Percentiles rank a stretch among this genome's conserved stretches.
phyloP scores from a whole-genome alignment of 2,329 filamentous ascomycete genomes.

The Pseudocercospora crystallina region DNA sequence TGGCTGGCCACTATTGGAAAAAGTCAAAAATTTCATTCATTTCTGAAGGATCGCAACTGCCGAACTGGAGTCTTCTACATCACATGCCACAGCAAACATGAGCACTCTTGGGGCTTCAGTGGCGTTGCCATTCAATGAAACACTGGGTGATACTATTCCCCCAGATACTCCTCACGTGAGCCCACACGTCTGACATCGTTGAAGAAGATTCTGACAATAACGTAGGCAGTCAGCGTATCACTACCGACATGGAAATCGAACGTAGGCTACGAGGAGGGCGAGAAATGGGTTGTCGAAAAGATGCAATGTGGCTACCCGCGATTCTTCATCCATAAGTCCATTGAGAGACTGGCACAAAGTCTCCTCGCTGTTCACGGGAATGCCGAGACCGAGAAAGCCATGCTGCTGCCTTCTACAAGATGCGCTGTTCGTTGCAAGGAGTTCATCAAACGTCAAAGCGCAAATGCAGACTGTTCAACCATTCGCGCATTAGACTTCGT shows the following conservation, averaged over 20 bases:
- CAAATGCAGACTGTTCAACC: conserved; percentile 50
- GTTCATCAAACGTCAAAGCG: conserved; percentile 66
- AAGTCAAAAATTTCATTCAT: too few relatives aligned
- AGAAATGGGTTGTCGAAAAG: conserved; percentile 78
- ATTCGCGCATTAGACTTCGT: conserved; percentile 63
- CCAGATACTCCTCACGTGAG: conserved; percentile 76
- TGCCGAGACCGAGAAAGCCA: conserved; percentile 61
- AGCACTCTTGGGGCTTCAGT: conserved; percentile 19
- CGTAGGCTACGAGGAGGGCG: conserved; percentile 89
- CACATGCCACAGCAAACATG: neutral
- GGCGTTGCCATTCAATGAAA: conserved; percentile 36
- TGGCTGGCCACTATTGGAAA: too few relatives aligned
- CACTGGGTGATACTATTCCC: conserved; percentile 68
- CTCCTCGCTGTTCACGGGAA: conserved; percentile 66
- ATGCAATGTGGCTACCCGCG: conserved; percentile 91
- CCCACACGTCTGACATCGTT: conserved; percentile 20
- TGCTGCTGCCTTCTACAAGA: conserved; percentile 75
- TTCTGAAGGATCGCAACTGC: too few relatives aligned
- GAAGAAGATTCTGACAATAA: conserved; percentile 6
- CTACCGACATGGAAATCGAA: conserved; percentile 91
- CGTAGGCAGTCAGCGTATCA: conserved; percentile 90
- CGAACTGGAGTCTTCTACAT: too few relatives aligned
- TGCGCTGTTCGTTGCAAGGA: conserved; percentile 71
- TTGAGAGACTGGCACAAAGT: conserved; percentile 69
- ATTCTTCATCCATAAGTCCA: conserved; percentile 90